Conservation (phyloP, 352 stramenopile genomes). For the Thalassiosira sp. region DNA sequence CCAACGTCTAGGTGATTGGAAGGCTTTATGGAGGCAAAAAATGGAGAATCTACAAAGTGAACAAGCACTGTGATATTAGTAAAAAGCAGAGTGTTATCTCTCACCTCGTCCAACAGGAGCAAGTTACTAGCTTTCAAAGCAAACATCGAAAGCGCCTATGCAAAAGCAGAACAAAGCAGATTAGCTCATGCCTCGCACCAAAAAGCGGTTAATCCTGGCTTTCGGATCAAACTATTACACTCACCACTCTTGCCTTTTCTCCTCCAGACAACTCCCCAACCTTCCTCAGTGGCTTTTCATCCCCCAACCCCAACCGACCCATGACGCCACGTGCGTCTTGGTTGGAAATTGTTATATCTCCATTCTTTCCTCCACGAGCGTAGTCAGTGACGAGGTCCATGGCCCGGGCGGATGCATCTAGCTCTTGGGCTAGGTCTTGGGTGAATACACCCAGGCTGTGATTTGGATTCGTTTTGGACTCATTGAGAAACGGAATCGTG, state of each 20-base stretch:
- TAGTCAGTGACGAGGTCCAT: constrained; percentile 84
- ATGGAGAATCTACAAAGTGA: neutral
- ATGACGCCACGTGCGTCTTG: constrained; percentile 78
- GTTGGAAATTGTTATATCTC: constrained; percentile 83
- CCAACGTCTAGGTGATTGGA: constrained; percentile 76
- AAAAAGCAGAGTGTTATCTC: neutral
- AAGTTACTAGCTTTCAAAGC: constrained; percentile 86
- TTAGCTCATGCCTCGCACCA: neutral
- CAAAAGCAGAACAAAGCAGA: constrained; percentile 27
- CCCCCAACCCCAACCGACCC: constrained; percentile 80
- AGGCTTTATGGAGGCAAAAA: constrained; percentile 21
- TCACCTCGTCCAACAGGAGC: constrained; percentile 88
- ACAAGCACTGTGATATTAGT: neutral
- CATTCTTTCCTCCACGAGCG: constrained; percentile 74
- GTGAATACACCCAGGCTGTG: constrained; percentile 77
- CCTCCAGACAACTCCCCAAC: constrained; percentile 94
- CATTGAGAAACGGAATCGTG: neutral
- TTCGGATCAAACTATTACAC: neutral
- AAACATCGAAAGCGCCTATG: constrained; percentile 84
- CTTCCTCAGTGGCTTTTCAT: constrained; percentile 83
- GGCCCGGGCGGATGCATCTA: constrained; percentile 72
- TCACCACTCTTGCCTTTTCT: constrained; percentile 85
- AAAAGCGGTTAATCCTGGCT: neutral
- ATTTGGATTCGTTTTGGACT: neutral
- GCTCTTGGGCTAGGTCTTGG: constrained; percentile 86